Base-by-base conservation (phyloP, 495 filamentous ascomycete species). In the Penicillium diatomitis region DNA sequence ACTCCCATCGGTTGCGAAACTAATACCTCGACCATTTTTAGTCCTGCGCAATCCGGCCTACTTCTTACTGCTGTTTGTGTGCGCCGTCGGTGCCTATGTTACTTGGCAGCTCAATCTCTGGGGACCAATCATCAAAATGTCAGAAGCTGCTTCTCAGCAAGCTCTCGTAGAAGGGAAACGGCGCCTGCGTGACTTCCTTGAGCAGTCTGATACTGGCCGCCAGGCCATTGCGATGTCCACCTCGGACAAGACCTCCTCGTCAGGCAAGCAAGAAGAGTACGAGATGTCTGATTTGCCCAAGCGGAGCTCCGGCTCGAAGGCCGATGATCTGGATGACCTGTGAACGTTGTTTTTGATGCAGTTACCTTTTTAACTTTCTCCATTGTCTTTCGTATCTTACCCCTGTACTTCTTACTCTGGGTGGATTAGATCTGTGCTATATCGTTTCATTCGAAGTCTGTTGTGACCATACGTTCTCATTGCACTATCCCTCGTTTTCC, bases 91-190 rank as follows among this genome's bases (percentile, higher is more conserved):
- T 28, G 85, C 83, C 9, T 98, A 97, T 57, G 73, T 96, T 27
- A 90, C 90, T 12, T 95, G 91, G 63, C 87, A 79, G 31, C 84
- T 97, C 45, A 96, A 96, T 60, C 81, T 98, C 6, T 90, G 92
- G 77, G 90, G 92, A 2, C 94, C 92, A 2, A 97, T 98, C 73
- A 68, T 90, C 51, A 88, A 91, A 57, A 95, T 98, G 87, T 81
- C 80, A 45, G 87, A 92, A 57, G 92, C 92, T 11, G 94, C 94
- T 10, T 81, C 80, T 9, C 75, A 80, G 53, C 92, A 97, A 68
- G 94, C 85, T 2, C 48, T 95, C 10, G 87, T 91, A 47, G 86
- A 96, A 53, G 88, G 85, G 55, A 96, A 94, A 73, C 85, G 89
- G 66, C 82, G 82, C 50, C 76, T 96, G 44, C 78, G 90, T 27